Evolutionary conservation across 495 filamentous ascomycete genomes (phyloP), one percentile per base, ranked within the genome.

Genomic region (Aspergillus bertholletiae): DNA sequence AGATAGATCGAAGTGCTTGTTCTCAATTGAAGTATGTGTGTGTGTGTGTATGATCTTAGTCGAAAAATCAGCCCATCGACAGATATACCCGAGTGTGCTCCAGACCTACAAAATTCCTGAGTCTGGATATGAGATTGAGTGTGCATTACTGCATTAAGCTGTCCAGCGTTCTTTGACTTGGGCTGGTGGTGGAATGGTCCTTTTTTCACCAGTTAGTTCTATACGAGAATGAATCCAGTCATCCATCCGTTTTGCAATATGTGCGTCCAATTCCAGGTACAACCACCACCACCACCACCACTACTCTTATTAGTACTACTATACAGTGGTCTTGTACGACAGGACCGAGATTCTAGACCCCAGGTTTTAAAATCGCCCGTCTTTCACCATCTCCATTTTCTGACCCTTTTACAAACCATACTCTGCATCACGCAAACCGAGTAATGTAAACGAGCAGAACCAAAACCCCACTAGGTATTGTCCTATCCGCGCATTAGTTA

Each of bases 1-100:
- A 55, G 41, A 63, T 63, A 63, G 61, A 63, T 60, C 61, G 53
- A 63, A 46, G 40, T 34, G 17, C 45, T 56, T 50, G 17, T 28
- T 59, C 26, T 40, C 20, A 22, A 32, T 49, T 49, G 15, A 39
- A 8, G 17, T 11, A 2, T 47, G 7, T 47, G 7, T 32, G 15
- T 47, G 17, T 11, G 7, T 47, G 7, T 47, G 7, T 32, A 6
- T 47, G n/a, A 7, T 30, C 20, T 18, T 47, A 7, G 28, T 20
- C n/a, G 17, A 32, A 28, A 15, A 30, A 30, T 30, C 15, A 32
- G 5, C 13, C 34, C 13, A 37, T 37, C 34, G 44, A 54, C 18
- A 43, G 52, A 35, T 51, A 39, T 13, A 52, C 46, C 51, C 32
- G 40, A 22, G 24, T 52, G 24, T 59, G 28, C 39, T 47, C 46